A percentile compares a stretch with the other conserved stretches of the same genome.
Evolutionary conservation across 2,329 filamentous ascomycete genomes (phyloP).

Genomic region (Penicillium sp.): DNA sequence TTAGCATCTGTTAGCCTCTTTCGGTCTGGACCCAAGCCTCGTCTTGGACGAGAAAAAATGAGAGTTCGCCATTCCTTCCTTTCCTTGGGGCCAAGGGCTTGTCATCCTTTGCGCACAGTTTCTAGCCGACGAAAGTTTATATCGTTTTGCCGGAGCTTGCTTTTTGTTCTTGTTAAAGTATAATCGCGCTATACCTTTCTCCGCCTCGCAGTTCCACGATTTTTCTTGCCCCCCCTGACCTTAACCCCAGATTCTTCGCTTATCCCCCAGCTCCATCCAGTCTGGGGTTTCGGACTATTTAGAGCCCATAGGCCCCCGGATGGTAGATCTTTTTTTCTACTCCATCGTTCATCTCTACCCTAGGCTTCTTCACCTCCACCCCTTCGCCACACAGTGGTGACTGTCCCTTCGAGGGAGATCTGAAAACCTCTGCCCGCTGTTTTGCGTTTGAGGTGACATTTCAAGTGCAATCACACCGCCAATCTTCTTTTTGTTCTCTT

Average conservation of each 20-base stretch:
- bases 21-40: neutral
- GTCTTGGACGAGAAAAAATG: neutral
- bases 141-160: constrained; percentile 22
- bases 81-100: constrained; percentile 2
- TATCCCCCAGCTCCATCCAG: constrained; percentile 4
- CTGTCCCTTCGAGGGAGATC: constrained; percentile 6
- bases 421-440: constrained; percentile 8
- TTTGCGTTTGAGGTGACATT: constrained; percentile 8
- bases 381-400: neutral
- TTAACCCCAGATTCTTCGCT: constrained; percentile 18
- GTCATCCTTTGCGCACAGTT: neutral
- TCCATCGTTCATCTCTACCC: neutral
- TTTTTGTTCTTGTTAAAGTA: neutral
- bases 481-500: too few species aligned
- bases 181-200: constrained; percentile 21
- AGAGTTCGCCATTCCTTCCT: neutral
- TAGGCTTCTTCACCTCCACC: neutral
- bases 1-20: too few species aligned
- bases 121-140: neutral
- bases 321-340: constrained; percentile 4
- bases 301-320: constrained; percentile 13
- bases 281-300: constrained; percentile 19
- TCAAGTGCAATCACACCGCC: neutral
- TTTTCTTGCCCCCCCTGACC: constrained; percentile 6
- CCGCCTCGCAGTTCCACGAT: constrained; percentile 18